Evolutionary conservation across 2,329 filamentous ascomycete species (phyloP).

Genomic region (Colletotrichum simmondsii): DNA sequence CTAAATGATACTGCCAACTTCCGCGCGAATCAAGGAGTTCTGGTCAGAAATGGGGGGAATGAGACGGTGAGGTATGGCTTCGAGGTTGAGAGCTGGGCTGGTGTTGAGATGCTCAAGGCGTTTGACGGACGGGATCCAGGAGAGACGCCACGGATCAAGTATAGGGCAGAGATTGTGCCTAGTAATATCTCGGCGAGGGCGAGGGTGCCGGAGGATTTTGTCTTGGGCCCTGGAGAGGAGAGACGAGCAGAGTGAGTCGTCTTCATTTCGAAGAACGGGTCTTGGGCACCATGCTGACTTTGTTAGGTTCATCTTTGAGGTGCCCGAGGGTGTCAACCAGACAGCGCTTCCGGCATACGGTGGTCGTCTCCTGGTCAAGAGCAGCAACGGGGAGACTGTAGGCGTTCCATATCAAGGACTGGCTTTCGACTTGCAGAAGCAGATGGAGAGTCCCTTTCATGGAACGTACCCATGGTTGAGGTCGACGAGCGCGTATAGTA

Average conservation of each 20-base stretch:
- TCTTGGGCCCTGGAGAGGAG: constrained; percentile 16
- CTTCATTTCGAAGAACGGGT: too few species aligned
- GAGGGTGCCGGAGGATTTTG: constrained; percentile 33
- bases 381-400: constrained; percentile 44
- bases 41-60: constrained; percentile 9
- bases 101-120: constrained; percentile 38
- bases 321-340: constrained; percentile 41
- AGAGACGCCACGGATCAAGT: constrained; percentile 33
- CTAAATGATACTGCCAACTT: constrained; percentile 56
- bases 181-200: constrained; percentile 28
- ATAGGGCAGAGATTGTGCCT: constrained; percentile 35
- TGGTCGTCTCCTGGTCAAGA: constrained; percentile 45
- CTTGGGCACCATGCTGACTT: neutral
- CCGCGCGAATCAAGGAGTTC: constrained; percentile 23
- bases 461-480: constrained; percentile 31
- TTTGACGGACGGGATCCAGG: constrained; percentile 5
- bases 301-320: constrained; percentile 36
- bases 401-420: constrained; percentile 41
- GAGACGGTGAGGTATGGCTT: constrained; percentile 17
- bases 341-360: constrained; percentile 45
- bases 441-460: constrained; percentile 29
- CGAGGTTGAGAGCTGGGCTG: constrained; percentile 28
- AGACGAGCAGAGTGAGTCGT: constrained; percentile 17
- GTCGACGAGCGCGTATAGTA: constrained; percentile 7
- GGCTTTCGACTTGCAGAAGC: constrained; percentile 24